Evolutionary conservation across 2,329 filamentous ascomycete species (phyloP).

Genomic region (Fusarium sp.): DNA sequence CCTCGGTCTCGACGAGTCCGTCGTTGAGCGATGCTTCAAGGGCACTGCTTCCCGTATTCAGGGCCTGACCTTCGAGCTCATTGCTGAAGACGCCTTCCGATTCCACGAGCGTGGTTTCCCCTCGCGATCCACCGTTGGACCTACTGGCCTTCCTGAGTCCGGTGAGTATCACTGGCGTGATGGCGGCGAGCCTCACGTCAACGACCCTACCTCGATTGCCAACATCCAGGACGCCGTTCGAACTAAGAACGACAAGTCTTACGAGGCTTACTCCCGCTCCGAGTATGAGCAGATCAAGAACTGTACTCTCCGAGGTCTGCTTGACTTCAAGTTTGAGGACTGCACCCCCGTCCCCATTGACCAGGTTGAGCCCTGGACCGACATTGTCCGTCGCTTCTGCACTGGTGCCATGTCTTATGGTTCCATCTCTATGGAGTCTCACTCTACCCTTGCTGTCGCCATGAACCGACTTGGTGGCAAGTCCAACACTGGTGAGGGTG

Average conservation of each 20-base stretch:
- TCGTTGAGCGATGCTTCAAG: conserved; percentile 94
- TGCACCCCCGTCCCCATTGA: conserved; percentile 88
- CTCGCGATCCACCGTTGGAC: conserved; percentile 77
- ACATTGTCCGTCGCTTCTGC: conserved; percentile 95
- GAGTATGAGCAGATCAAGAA: conserved; percentile 98
- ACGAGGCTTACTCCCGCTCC: conserved; percentile 92
- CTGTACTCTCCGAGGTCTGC: conserved; percentile 91
- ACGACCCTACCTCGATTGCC: conserved; percentile 93
- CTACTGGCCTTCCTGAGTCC: conserved; percentile 87
- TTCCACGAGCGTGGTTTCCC: conserved; percentile 96
- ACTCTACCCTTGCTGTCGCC: conserved; percentile 93
- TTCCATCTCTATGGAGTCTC: conserved; percentile 98
- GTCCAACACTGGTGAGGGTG: conserved; percentile 97
- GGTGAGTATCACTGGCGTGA: conserved; percentile 99
- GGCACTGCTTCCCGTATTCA: conserved; percentile 95
- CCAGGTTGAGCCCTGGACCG: conserved; percentile 97
- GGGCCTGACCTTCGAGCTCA: conserved; percentile 91
- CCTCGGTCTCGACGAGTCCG: conserved; percentile 89
- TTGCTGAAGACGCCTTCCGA: conserved; percentile 93
- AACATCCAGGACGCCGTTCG: conserved; percentile 97
- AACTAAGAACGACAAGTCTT: conserved; percentile 98
- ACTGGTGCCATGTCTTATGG: conserved; percentile 99
- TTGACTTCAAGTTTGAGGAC: conserved; percentile 97
- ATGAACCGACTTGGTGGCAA: conserved; percentile 98
- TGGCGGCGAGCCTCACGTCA: conserved; percentile 93